Evolutionary conservation across 2,329 filamentous ascomycete genomes (phyloP).

Genomic region (Lecanoromycetidae sp.): DNA sequence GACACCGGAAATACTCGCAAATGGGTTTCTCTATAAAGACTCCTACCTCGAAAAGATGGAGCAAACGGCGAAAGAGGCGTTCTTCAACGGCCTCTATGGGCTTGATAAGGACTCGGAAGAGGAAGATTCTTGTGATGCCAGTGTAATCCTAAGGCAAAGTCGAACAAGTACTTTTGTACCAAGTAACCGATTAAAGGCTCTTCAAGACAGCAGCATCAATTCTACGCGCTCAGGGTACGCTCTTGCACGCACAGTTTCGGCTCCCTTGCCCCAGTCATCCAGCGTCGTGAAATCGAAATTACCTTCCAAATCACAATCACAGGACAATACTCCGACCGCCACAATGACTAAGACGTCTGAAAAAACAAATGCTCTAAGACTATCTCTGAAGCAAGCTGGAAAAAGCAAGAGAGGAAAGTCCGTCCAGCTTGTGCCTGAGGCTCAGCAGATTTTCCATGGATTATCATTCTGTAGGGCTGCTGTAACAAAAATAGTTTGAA

Average conservation of each 20-base stretch:
- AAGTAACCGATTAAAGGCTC: background rate
- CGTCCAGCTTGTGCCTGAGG: conserved; percentile 39
- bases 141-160: background rate
- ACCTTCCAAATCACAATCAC: background rate
- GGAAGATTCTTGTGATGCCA: conserved; percentile 5
- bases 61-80: conserved; percentile 24
- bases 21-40: background rate
- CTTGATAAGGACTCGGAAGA: conserved; percentile 24
- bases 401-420: conserved; percentile 35
- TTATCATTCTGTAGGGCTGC: conserved; percentile 45
- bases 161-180: conserved; percentile 14
- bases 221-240: background rate
- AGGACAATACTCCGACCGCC: background rate
- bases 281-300: no score
- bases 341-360: background rate
- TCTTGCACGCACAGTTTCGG: conserved; percentile 9
- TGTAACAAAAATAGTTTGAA: background rate
- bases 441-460: conserved; percentile 46
- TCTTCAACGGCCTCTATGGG: conserved; percentile 28
- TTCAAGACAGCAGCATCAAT: background rate
- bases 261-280: conserved; percentile 4
- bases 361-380: background rate
- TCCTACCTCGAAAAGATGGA: conserved; percentile 1
- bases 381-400: background rate
- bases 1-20: background rate